phyloP scores from a whole-genome alignment of 768 basidiomycete species.

The Cytidiella melzeri region DNA sequence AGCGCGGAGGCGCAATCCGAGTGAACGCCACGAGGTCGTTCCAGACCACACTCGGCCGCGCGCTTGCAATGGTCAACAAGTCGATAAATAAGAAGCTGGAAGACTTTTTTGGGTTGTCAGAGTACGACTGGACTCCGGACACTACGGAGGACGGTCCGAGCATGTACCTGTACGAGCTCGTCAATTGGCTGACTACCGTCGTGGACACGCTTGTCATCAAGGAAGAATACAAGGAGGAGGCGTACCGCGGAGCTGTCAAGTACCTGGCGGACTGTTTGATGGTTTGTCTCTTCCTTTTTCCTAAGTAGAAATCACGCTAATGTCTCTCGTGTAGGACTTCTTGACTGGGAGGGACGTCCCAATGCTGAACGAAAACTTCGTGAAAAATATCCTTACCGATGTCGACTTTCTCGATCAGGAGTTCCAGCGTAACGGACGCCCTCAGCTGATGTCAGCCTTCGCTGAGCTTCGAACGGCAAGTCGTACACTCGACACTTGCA shows the following conservation, averaged over 20 bases:
- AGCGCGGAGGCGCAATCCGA: slow-evolving; percentile 76
- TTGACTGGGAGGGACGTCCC: slow-evolving; percentile 68
- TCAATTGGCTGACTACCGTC: slow-evolving; percentile 94
- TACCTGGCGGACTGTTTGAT: slow-evolving; percentile 86
- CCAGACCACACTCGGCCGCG: slow-evolving; percentile 56
- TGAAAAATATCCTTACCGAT: slow-evolving; percentile 81
- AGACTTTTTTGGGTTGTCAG: slow-evolving; percentile 91
- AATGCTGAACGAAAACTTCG: slow-evolving; percentile 83
- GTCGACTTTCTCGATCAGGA: slow-evolving; percentile 87
- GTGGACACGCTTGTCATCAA: slow-evolving; percentile 86
- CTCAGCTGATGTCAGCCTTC: slow-evolving; percentile 68
- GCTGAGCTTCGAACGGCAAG: slow-evolving; percentile 73
- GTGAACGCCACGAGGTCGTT: slow-evolving; percentile 63
- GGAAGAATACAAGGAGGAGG: slow-evolving; percentile 81
- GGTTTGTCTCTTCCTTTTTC: slow-evolving; percentile 44
- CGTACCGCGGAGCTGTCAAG: slow-evolving; percentile 81
- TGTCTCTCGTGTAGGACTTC: slow-evolving; percentile 49
- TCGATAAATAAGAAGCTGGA: slow-evolving; percentile 90
- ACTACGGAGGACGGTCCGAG: slow-evolving; percentile 72
- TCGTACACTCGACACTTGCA: slow-evolving; percentile 10
- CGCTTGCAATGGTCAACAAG: slow-evolving; percentile 68
- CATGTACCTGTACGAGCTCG: slow-evolving; percentile 91
- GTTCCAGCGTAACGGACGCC: slow-evolving; percentile 66
- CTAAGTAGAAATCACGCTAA: neutral
- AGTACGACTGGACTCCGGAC: slow-evolving; percentile 89